These are phyloP conservation scores for Mortierella sp. DNA, from an alignment of 371 early-diverging fungal genomes.

Conservation along the genomic window DNA sequence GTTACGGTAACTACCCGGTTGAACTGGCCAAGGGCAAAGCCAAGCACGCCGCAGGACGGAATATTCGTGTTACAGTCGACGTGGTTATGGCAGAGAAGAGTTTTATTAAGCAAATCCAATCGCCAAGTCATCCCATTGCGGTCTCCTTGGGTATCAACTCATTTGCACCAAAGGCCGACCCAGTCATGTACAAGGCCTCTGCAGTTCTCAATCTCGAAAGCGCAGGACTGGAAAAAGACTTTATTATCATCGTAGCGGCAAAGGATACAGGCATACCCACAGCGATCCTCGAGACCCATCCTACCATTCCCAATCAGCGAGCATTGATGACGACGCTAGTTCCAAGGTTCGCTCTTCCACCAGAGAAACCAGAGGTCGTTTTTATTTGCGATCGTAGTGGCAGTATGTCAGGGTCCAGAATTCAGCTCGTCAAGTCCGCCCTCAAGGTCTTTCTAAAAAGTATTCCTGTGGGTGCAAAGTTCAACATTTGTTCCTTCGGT, in stretches of 20 bases:
- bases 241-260: slow-evolving; percentile 49
- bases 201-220: slow-evolving; percentile 20
- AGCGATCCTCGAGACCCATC: slow-evolving; percentile 57
- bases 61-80: slow-evolving; percentile 9
- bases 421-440: slow-evolving; percentile 31
- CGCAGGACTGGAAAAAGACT: slow-evolving; percentile 39
- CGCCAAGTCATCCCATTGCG: slow-evolving; percentile 26
- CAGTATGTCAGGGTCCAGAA: slow-evolving; percentile 34
- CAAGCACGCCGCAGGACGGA: not conserved
- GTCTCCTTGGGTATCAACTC: slow-evolving; percentile 40
- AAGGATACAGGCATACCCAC: slow-evolving; percentile 46
- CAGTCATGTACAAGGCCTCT: slow-evolving; percentile 24
- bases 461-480: slow-evolving; percentile 55
- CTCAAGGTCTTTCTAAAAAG: slow-evolving; percentile 58
- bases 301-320: slow-evolving; percentile 52
- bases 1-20: slow-evolving; percentile 48
- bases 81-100: slow-evolving; percentile 20
- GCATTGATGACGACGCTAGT: slow-evolving; percentile 58
- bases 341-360: slow-evolving; percentile 58
- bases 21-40: slow-evolving; percentile 1
- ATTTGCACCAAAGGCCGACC: slow-evolving; percentile 26
- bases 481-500: slow-evolving; percentile 67
- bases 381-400: slow-evolving; percentile 62
- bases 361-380: slow-evolving; percentile 58
- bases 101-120: slow-evolving; percentile 30